Percentiles rank a stretch among this genome's conserved stretches.
Evolutionary conservation across 2,329 filamentous ascomycete species (phyloP).

Genomic region (Fusarium burgessii): DNA sequence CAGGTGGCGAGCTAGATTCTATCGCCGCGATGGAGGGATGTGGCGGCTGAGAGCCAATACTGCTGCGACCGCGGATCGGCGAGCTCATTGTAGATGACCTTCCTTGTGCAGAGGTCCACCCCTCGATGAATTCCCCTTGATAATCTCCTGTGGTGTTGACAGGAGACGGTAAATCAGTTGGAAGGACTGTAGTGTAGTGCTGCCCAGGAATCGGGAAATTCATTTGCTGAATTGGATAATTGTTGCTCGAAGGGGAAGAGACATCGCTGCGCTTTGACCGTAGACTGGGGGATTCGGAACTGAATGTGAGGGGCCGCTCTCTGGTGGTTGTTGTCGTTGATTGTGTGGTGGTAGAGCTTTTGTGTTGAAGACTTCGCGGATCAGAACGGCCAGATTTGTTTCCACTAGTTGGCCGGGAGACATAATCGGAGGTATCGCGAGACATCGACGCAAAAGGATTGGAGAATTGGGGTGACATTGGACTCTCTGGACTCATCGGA

Average conservation of each 20-base stretch:
- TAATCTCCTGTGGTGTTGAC: conserved; percentile 66
- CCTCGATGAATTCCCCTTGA: conserved; percentile 68
- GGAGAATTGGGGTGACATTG: conserved; percentile 65
- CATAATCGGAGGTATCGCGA: conserved; percentile 57
- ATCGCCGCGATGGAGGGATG: conserved; percentile 53
- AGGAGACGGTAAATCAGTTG: conserved; percentile 68
- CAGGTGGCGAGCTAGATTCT: conserved; percentile 62
- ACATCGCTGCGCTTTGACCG: conserved; percentile 73
- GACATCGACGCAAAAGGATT: conserved; percentile 63
- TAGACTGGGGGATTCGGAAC: conserved; percentile 70
- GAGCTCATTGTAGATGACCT: conserved; percentile 69
- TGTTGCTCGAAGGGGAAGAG: conserved; percentile 67
- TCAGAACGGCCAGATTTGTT: conserved; percentile 53
- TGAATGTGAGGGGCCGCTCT: conserved; percentile 64
- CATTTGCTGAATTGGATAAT: conserved; percentile 55
- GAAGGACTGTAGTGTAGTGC: conserved; percentile 64
- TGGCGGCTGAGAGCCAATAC: conserved; percentile 64
- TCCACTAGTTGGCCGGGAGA: conserved; percentile 59
- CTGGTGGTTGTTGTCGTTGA: conserved; percentile 60
- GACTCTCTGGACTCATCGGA: conserved; percentile 64
- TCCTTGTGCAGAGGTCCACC: conserved; percentile 71
- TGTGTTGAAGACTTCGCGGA: conserved; percentile 56
- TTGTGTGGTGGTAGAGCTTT: conserved; percentile 61
- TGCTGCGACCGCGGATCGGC: conserved; percentile 65
- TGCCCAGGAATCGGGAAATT: conserved; percentile 56